Base-by-base conservation (phyloP, 2,329 filamentous ascomycete species). In the Paraconiothyrium sp. region DNA sequence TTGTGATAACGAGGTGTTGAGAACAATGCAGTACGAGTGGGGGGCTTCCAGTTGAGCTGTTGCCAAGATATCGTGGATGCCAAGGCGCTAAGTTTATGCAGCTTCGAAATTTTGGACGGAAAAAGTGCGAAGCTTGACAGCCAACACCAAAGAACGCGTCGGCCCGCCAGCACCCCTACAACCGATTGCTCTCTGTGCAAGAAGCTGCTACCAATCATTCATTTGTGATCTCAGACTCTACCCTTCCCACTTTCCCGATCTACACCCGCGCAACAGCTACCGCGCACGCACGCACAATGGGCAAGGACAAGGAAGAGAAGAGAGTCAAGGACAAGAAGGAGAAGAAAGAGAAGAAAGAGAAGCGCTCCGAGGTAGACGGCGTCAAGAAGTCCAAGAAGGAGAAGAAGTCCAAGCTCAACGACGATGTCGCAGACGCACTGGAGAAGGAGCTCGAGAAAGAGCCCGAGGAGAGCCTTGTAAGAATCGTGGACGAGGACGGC, bases 341-440 rank as follows among this genome's bases (percentile, higher is more conserved):
- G 57, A 82, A 81, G 76, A 85, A 80, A 65, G 81, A 81, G 68
- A 85, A 92, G 85, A 90, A 91, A 83, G 89, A 92, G 70, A 91
- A 91, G 87, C 87, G 80, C 64, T 69, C 76, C 34, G 77, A 79
- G 64, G 70, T 66, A 22, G 77, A 79, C 44, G 77, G 76, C 64
- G 72, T 79, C 16, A 71, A 73, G 59, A 79, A 79, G 76, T 76
- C 76, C 56, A 91, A 92, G 83, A 90, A 83, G 75, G 84, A 86
- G 47, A 92, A 92, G 85, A 90, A 91, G 83, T 86, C 89, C 71
- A 90, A 91, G 85, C 65, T 63, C 62, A 70, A 75, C 7, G 83
- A 83, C 49, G 84, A 84, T 68, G 80, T 89, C 63, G 86, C 83
- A 51, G 85, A 86, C 60, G 85, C 84, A 37, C 82, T 93, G 24